Conservation (phyloP, 306 rosid species). For the Pyrus betulifolia region DNA sequence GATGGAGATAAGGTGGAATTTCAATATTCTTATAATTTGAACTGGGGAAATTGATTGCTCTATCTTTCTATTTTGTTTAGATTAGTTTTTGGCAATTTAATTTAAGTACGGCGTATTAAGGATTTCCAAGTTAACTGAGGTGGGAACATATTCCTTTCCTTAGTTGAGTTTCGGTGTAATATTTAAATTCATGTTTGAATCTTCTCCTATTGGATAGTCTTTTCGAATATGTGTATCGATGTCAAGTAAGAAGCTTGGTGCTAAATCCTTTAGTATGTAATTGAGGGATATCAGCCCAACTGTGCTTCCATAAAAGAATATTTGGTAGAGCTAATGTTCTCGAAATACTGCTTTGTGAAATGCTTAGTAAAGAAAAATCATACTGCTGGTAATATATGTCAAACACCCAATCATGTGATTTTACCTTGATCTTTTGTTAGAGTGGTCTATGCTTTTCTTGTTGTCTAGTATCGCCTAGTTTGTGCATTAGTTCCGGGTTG, state of each 20-base stretch:
- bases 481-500: not conserved
- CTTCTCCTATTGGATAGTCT: not conserved
- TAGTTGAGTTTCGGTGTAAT: not conserved
- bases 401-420: not conserved
- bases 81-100: not conserved
- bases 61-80: not conserved
- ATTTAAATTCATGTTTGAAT: not conserved
- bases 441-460: not conserved
- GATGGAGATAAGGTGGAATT: constrained; percentile 53
- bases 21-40: not conserved
- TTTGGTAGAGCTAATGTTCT: not conserved
- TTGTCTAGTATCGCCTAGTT: not conserved
- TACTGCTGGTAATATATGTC: not conserved
- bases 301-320: not conserved
- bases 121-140: not conserved
- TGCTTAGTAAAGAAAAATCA: not conserved
- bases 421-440: not conserved
- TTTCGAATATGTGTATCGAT: not conserved
- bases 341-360: not conserved
- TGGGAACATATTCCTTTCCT: not conserved
- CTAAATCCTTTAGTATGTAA: not conserved
- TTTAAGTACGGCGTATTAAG: not conserved
- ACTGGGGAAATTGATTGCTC: not conserved
- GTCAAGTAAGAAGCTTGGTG: not conserved
- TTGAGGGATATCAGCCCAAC: not conserved